These are phyloP conservation scores for Trichosporon ovoides DNA, from an alignment of 1,284 basidiomycete species.

Conservation along the genomic window DNA sequence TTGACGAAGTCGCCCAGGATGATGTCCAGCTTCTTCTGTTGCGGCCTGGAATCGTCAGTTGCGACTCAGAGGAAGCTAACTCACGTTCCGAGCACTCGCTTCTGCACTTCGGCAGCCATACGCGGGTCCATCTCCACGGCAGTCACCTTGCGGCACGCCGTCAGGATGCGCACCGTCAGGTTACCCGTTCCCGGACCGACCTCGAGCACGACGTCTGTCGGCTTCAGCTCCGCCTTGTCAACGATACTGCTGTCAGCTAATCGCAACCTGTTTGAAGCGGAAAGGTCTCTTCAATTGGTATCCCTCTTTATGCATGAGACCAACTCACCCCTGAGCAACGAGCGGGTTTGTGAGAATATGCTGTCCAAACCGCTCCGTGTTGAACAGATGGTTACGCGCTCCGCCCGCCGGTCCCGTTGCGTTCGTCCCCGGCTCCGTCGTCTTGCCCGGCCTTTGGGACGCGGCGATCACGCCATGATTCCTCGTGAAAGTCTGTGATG, in stretches of 20 bases:
- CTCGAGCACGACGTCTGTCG: slow-evolving; percentile 95
- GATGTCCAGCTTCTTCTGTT: slow-evolving; percentile 89
- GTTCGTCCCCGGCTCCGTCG: slow-evolving; percentile 23
- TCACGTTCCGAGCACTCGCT: slow-evolving; percentile 96
- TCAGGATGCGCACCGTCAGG: slow-evolving; percentile 86
- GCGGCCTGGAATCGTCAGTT: slow-evolving; percentile 60
- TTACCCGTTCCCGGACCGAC: slow-evolving; percentile 99
- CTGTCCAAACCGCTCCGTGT: slow-evolving; percentile 90
- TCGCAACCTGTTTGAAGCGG: neutral
- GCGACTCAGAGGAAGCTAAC: slow-evolving; percentile 46
- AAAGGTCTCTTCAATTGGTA: too few relatives aligned
- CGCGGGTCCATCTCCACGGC: slow-evolving; percentile 98
- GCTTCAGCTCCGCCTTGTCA: slow-evolving; percentile 83
- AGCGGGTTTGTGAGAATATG: slow-evolving; percentile 95
- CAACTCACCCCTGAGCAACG: slow-evolving; percentile 74
- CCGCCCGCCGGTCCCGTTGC: slow-evolving; percentile 54
- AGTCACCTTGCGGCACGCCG: slow-evolving; percentile 85
- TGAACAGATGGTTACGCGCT: slow-evolving; percentile 75
- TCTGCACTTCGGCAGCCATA: slow-evolving; percentile 96
- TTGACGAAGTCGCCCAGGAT: slow-evolving; percentile 97
- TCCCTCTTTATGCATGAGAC: too few relatives aligned
- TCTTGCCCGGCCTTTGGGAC: slow-evolving; percentile 30
- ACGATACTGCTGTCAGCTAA: slow-evolving; percentile 60
- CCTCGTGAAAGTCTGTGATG: slow-evolving; percentile 70
- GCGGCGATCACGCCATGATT: slow-evolving; percentile 62